A percentile compares a stretch with the other conserved stretches of the same genome.
Conservation (phyloP, 139 green algal genomes). For the Closterium sp. region DNA sequence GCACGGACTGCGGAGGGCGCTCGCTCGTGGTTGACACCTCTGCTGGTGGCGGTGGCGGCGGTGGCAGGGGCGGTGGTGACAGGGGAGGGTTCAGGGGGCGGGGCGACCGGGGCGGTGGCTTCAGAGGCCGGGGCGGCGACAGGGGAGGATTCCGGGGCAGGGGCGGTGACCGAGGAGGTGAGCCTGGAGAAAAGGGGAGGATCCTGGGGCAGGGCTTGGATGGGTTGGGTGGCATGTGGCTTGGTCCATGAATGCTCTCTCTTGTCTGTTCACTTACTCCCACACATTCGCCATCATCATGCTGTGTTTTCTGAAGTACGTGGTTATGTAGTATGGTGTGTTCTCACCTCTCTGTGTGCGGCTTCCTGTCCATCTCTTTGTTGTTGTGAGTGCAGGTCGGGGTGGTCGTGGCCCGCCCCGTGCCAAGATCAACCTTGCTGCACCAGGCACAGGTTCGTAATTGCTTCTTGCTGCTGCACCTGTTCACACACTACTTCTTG, state of each 20-base stretch:
- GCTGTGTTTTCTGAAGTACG: no score
- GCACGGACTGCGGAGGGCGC: slow-evolving; percentile 63
- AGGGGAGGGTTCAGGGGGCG: slow-evolving; percentile 50
- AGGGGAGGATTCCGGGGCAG: slow-evolving; percentile 30
- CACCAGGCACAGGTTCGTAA: slow-evolving; percentile 11
- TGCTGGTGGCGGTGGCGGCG: slow-evolving; percentile 50
- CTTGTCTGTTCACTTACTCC: no score
- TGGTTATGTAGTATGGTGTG: no score
- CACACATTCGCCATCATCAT: no score
- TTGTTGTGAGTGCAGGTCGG: neutral
- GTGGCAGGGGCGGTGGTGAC: slow-evolving; percentile 50
- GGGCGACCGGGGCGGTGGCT: slow-evolving; percentile 51
- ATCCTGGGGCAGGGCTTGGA: neutral
- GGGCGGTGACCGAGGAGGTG: neutral
- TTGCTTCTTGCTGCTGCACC: neutral
- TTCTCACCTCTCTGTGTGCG: no score
- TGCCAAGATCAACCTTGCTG: slow-evolving; percentile 36
- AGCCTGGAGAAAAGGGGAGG: neutral
- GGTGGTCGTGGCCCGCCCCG: neutral
- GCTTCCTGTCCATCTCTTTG: neutral
- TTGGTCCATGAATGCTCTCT: neutral
- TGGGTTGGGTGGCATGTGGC: neutral
- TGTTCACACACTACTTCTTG: no score
- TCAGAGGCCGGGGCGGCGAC: slow-evolving; percentile 47
- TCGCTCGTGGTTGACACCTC: slow-evolving; percentile 68